Evolutionary conservation across 805 yeast species (phyloP), one percentile per base, ranked within the genome.

Genomic region (Cyberlindnera samutprakarnensis): DNA sequence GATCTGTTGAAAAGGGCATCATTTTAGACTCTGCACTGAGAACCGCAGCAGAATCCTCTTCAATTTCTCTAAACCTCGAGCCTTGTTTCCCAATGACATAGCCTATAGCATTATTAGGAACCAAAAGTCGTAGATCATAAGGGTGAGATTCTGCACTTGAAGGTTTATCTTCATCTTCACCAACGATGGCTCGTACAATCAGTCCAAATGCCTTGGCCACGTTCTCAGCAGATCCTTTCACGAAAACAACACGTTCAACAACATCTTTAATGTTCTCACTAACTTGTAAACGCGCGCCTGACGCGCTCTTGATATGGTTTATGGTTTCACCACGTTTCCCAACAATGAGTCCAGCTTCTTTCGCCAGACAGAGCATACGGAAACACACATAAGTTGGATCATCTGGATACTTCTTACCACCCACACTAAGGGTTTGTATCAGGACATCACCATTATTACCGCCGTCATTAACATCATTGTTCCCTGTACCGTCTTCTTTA

Each of bases 121-220:
- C 66, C 32, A 86, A 59, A 12, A 85, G 46, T 42, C 75, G 68
- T 43, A 86, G 53, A 23, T 70, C 68, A 34, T 75, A 70, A 32
- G 67, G 73, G 40, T 62, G 59, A 17, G 83, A 72, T 31, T 67
- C 63, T 20, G 68, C 58, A 2, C 70, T 61, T 1, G 85, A 78
- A 3, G 83, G 74, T 37, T 64, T 69, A 39, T 74, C 77, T 41
- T 75, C 73, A 4, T 80, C 76, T 45, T 79, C 90, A 33, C 74
- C 78, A 38, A 72, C 60, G 5, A 85, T 67, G 4, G 78, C 69
- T 43, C 88, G 68, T 1, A 75, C 70, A 22, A 84, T 72, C 42
- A 83, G 58, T 1, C 92, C 92, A 55, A 79, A 80, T 0, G 92
- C 90, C 51, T 76, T 75, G 11, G 95, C 88, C 7, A 82, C 90